Evolutionary conservation across 306 rosid genomes (phyloP), one percentile per base, ranked within the genome.

Genomic region (Ormosia semicastrata): DNA sequence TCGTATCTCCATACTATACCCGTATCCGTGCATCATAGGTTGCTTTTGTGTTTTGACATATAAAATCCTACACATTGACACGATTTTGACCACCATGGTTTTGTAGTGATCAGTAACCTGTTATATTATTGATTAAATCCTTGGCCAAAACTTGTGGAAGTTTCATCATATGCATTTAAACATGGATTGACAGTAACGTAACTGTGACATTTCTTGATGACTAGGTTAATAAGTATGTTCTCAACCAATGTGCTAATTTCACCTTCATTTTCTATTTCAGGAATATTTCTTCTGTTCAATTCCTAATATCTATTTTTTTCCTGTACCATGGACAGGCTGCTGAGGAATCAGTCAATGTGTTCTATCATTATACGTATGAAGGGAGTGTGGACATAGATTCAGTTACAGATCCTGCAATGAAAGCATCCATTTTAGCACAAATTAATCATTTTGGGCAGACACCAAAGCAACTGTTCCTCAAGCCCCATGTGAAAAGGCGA

Each of bases 391-490:
- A 96, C 88, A 96, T 96, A 85, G 99, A 96, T 84, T 91, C 98
- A 1, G 97, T 96, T 76, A 92, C 92, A 29, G 99, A 96, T 87
- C 99, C 99, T 24, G 98, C 97, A 49, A 89, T 96, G 98, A 96
- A 96, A 87, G 99, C 99, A 85, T 94, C 99, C 78, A 96, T 96
- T 90, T 87, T 96, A 83, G 98, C 99, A 41, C 99, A 96, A 82
- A 96, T 96, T 68, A 96, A 96, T 89, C 98, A 96, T 88, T 96
- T 96, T 89, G 99, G 99, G 85, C 99, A 96, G 93, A 96, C 99
- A 29, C 99, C 99, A 46, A 96, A 96, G 85, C 99, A 96, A 76
- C 88, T 96, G 73, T 96, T 96, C 87, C 94, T 80, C 79, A 96
- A 92, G 81, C 84, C 99, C 82, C 99, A 96, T 50, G 95, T 80